Evolutionary conservation across 768 basidiomycete species (phyloP), one percentile per base, ranked within the genome.

Genomic region (Mycena latifolia): DNA sequence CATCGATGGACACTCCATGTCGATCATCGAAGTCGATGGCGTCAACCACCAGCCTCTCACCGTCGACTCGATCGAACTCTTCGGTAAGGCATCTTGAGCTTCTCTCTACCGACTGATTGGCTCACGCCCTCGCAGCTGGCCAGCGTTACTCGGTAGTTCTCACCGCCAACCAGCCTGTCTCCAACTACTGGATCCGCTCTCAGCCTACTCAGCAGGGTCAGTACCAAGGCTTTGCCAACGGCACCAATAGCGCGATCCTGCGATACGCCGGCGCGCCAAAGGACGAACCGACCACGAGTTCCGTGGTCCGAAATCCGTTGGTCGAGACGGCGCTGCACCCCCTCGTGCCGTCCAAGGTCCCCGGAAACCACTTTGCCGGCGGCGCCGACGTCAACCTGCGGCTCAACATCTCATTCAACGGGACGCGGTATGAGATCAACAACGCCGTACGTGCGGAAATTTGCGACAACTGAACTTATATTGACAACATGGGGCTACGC

Each of bases 1-100:
- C 2, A 80, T 86, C 48, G 84, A 85, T 53, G 77, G 79, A 0
- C 85, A 86, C 57, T 74, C 69, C n/a, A 56, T 84, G 74, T 41
- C 27, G 7, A 39, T 46, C n/a, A 61, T 45, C 31, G 55, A 43
- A 50, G 45, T 77, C 14, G 84, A 85, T 45, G 78, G 80, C 1
- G 67, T 80, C 15, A 79, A 77, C 41, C 76, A 77, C 9, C 65
- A 77, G 29, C 80, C 80, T 11, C 69, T 80, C n/a, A 67, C 70
- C 5, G 82, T 81, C 5, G 79, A 82, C 56, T 77, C 76, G 2
- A 74, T 86, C 18, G 73, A 77, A 41, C 77, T 84, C 41, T 78
- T 78, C 55, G 74, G 77, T 46, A 55, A 9, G 67, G 68, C 55
- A 15, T 5, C 14, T 46, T 65, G 24, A 48, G 57, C 69, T 18